These are phyloP conservation scores for Kwoniella mangroviensis DNA, from an alignment of 768 basidiomycete genomes.

Conservation along the genomic window DNA sequence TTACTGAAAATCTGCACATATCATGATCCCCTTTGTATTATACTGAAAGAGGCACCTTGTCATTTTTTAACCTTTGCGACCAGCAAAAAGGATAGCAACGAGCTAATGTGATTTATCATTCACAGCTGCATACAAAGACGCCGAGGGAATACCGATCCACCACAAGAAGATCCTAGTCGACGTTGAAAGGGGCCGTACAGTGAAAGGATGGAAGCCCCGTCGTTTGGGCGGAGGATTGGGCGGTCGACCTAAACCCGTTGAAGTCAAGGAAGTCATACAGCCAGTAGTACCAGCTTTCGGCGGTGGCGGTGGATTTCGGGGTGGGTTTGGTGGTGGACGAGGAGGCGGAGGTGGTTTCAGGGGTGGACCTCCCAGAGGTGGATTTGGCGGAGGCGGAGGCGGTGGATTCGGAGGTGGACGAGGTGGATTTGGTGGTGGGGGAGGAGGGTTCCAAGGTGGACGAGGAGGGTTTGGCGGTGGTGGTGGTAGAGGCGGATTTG, in stretches of 20 bases:
- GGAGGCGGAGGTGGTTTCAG: conserved; percentile 56
- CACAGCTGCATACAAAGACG: conserved; percentile 89
- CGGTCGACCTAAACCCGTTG: conserved; percentile 78
- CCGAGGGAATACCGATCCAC: conserved; percentile 93
- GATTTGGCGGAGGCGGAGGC: conserved; percentile 50
- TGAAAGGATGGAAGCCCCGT: conserved; percentile 97
- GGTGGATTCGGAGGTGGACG: conserved; percentile 50
- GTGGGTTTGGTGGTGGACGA: conserved; percentile 60
- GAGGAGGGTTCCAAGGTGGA: conserved; percentile 48
- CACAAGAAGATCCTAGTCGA: conserved; percentile 96
- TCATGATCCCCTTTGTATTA: too few relatives aligned
- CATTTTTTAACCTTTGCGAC: not conserved
- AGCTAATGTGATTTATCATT: not conserved
- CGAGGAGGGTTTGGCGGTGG: conserved; percentile 27
- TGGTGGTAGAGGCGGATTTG: conserved; percentile 42
- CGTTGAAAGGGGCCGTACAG: conserved; percentile 96
- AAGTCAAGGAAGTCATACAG: conserved; percentile 60
- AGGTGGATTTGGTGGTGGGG: conserved; percentile 55
- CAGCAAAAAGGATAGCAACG: not conserved
- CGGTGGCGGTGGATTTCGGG: conserved; percentile 59
- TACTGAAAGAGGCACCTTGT: too few relatives aligned
- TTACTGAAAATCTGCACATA: too few relatives aligned
- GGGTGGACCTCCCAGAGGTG: conserved; percentile 36
- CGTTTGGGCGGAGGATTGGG: conserved; percentile 97
- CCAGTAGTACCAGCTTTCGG: conserved; percentile 58